Evolutionary conservation across 352 stramenopile species (phyloP), one percentile per base, ranked within the genome.

Genomic region (Blastocystis hominis): DNA sequence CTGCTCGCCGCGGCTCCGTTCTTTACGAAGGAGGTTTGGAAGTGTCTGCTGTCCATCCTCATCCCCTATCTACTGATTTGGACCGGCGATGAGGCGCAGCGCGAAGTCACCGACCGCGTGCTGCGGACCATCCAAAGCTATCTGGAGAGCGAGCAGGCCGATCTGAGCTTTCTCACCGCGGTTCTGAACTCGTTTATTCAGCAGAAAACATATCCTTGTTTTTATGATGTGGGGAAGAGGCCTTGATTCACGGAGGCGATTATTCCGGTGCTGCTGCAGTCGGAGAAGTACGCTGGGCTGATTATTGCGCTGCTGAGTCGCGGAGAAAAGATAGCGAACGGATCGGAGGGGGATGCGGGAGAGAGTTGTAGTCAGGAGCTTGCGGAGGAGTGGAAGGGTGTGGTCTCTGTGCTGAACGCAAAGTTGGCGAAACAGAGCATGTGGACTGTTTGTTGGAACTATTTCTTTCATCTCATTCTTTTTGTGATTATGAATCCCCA

Each of bases 51-150:
- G 30, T 80, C 40, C 10, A 42, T 38, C 36, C 15, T 80, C 17
- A 36, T 80, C 20, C 70, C 70, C 3, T 80, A 80, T 42, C n/a
- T 80, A 5, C 70, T 80, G 10, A 64, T 80, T 42, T 80, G 70
- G 70, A 61, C 38, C 40, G 20, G 44, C 24, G 17, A 30, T 6
- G 70, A 80, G 4, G 53, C 42, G 36, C 44, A 61, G 46, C 6
- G 20, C 10, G 40, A 62, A 24, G 20, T 62, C 54, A 42, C n/a
- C 30, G 10, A 30, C 3, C 30, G 30, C 42, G 42, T 56, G 5
- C 42, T 80, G 70, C n/a, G 13, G 70, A 62, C 63, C 9, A 80
- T 80, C n/a, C 36, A 50, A 6, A 13, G 63, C 20, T 80, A 64
- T 46, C 36, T 80, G n/a, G 40, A 63, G 13, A 80, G 70, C 54